Conservation (phyloP, 2,329 filamentous ascomycete genomes). For the Fusarium nurragi region DNA sequence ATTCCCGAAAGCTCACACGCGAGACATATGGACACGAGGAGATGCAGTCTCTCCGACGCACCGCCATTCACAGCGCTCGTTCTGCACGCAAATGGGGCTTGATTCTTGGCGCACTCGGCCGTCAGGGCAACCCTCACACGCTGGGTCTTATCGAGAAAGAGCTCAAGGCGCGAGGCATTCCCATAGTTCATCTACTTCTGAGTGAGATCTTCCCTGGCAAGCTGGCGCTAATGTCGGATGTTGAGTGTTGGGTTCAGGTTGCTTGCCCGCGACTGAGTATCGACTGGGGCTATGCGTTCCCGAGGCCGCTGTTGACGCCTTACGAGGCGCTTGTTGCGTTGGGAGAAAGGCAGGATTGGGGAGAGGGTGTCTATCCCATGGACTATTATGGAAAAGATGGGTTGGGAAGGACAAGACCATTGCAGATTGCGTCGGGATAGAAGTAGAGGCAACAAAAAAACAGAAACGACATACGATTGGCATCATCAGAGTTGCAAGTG, state of each 20-base stretch:
- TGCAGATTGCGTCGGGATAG: constrained; percentile 43
- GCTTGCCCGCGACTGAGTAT: constrained; percentile 97
- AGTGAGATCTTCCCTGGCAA: constrained; percentile 98
- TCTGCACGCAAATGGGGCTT: constrained; percentile 90
- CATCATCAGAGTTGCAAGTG: neutral
- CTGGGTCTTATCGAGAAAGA: constrained; percentile 85
- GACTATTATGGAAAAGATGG: constrained; percentile 97
- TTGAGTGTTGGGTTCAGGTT: constrained; percentile 98
- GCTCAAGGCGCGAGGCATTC: constrained; percentile 75
- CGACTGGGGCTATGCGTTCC: constrained; percentile 98
- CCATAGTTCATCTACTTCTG: constrained; percentile 84
- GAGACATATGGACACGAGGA: constrained; percentile 93
- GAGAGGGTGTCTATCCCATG: constrained; percentile 87
- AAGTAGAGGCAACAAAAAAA: neutral
- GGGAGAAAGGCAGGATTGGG: constrained; percentile 80
- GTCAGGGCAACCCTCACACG: constrained; percentile 95
- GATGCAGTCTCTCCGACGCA: constrained; percentile 81
- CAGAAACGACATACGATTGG: constrained; percentile 6
- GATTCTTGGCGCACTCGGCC: constrained; percentile 89
- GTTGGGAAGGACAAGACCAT: constrained; percentile 77
- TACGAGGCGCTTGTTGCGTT: constrained; percentile 96
- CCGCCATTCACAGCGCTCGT: constrained; percentile 80
- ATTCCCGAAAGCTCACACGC: constrained; percentile 88
- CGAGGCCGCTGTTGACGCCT: constrained; percentile 86
- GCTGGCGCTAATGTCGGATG: constrained; percentile 89